Percentiles rank a stretch among this genome's conserved stretches.
phyloP scores from a whole-genome alignment of 108 stramenopile genomes.

The Discostella stelligeroides region DNA sequence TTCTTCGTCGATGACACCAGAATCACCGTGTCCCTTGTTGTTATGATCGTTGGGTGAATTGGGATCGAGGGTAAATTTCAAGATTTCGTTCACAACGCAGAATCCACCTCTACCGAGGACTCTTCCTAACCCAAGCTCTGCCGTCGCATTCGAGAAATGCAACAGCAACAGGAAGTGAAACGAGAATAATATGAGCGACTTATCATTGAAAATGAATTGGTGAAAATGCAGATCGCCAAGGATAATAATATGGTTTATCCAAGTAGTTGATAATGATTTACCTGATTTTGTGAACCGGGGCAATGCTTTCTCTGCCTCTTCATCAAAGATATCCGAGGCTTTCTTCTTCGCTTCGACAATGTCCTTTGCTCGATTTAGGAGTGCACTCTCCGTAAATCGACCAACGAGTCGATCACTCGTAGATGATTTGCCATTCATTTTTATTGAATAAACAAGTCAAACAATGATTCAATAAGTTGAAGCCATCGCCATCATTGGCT shows the following conservation, averaged over 20 bases:
- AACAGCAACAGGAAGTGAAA: not conserved
- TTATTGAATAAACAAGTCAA: no score
- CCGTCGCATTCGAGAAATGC: not conserved
- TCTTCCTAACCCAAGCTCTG: constrained; percentile 72
- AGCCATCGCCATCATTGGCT: no score
- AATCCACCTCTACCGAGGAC: constrained; percentile 86
- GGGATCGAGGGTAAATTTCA: constrained; percentile 38
- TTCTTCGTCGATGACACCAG: constrained; percentile 31
- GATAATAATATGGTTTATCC: no score
- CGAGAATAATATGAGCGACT: not conserved
- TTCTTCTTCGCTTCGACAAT: constrained; percentile 65
- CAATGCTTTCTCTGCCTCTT: constrained; percentile 59
- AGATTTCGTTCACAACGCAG: constrained; percentile 77
- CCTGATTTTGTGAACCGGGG: constrained; percentile 67
- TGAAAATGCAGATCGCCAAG: not conserved
- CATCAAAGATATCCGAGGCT: constrained; percentile 58
- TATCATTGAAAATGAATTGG: not conserved
- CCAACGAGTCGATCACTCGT: constrained; percentile 53
- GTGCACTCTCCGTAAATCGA: constrained; percentile 57
- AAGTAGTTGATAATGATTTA: constrained; percentile 20
- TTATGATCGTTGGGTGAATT: constrained; percentile 23
- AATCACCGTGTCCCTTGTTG: constrained; percentile 1
- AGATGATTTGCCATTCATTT: no score
- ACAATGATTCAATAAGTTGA: no score
- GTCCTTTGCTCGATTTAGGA: constrained; percentile 60